Evolutionary conservation across 495 filamentous ascomycete genomes (phyloP).

Genomic region (Monascus purpureus): DNA sequence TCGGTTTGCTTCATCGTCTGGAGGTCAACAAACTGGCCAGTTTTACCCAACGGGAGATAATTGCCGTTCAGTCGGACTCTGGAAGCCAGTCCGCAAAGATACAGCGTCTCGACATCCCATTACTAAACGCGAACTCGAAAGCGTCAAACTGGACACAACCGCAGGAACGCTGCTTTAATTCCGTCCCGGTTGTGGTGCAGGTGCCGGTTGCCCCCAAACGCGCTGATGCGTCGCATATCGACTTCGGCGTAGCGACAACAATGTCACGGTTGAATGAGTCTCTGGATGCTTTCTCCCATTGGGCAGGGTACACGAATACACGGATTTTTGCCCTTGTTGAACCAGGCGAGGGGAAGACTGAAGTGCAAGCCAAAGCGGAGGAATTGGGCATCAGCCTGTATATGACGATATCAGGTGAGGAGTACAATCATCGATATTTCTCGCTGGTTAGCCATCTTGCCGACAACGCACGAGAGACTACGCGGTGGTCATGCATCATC

Average conservation of each 20-base stretch:
- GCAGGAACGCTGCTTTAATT: conserved; percentile 22
- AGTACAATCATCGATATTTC: conserved; percentile 45
- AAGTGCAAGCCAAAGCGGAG: conserved; percentile 26
- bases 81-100: conserved; percentile 16
- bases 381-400: conserved; percentile 34
- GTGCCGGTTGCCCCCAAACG: conserved; percentile 18
- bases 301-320: conserved; percentile 42
- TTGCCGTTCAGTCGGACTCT: conserved; percentile 15
- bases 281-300: conserved; percentile 42
- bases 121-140: conserved; percentile 12
- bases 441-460: conserved; percentile 39
- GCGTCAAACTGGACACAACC: conserved; percentile 2
- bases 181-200: conserved; percentile 18
- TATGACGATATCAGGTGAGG: conserved; percentile 34
- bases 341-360: conserved; percentile 23
- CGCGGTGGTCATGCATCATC: conserved; percentile 46
- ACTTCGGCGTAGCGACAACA: conserved; percentile 49
- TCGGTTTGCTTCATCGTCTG: conserved; percentile 14
- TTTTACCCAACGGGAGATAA: conserved; percentile 31
- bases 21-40: conserved; percentile 17
- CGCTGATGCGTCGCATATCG: conserved; percentile 36
- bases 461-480: conserved; percentile 27
- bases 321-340: conserved; percentile 42
- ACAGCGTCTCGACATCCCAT: conserved; percentile 17
- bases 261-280: conserved; percentile 41